phyloP scores from a whole-genome alignment of 2,329 filamentous ascomycete genomes.

The Diaporthe humulicola region DNA sequence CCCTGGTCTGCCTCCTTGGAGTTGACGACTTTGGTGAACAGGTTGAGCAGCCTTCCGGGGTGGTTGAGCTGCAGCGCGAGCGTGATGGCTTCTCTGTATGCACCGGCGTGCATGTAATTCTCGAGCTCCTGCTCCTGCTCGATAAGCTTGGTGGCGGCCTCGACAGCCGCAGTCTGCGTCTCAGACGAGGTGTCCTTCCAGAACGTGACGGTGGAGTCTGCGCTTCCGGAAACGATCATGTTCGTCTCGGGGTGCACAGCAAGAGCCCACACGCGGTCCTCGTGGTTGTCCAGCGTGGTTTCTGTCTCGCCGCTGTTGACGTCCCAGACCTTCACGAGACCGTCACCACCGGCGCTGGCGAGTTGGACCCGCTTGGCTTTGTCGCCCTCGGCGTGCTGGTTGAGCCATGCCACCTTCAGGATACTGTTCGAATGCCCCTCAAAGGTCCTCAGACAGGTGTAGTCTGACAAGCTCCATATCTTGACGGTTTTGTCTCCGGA shows the following conservation, averaged over 20 bases:
- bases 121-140: slow-evolving; percentile 96
- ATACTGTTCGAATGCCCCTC: slow-evolving; percentile 98
- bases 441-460: slow-evolving; percentile 92
- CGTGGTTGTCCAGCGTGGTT: slow-evolving; percentile 95
- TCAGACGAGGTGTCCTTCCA: slow-evolving; percentile 92
- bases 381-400: slow-evolving; percentile 62
- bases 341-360: slow-evolving; percentile 91
- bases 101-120: slow-evolving; percentile 89
- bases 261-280: slow-evolving; percentile 94
- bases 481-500: slow-evolving; percentile 97
- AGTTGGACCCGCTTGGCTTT: slow-evolving; percentile 75
- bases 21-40: slow-evolving; percentile 86
- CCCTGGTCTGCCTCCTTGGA: slow-evolving; percentile 70
- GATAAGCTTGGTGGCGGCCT: slow-evolving; percentile 79
- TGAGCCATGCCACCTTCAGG: slow-evolving; percentile 92
- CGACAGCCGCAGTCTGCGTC: slow-evolving; percentile 80
- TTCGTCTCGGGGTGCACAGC: slow-evolving; percentile 78
- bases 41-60: slow-evolving; percentile 83
- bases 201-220: slow-evolving; percentile 93
- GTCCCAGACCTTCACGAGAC: slow-evolving; percentile 97
- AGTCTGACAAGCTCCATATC: slow-evolving; percentile 93
- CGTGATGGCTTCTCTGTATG: slow-evolving; percentile 93
- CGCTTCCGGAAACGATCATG: slow-evolving; percentile 88
- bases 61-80: slow-evolving; percentile 95
- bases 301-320: slow-evolving; percentile 86